Evolutionary conservation across 176 grass and related monocot genomes (phyloP).

Genomic region (Dactylis glomerata): DNA sequence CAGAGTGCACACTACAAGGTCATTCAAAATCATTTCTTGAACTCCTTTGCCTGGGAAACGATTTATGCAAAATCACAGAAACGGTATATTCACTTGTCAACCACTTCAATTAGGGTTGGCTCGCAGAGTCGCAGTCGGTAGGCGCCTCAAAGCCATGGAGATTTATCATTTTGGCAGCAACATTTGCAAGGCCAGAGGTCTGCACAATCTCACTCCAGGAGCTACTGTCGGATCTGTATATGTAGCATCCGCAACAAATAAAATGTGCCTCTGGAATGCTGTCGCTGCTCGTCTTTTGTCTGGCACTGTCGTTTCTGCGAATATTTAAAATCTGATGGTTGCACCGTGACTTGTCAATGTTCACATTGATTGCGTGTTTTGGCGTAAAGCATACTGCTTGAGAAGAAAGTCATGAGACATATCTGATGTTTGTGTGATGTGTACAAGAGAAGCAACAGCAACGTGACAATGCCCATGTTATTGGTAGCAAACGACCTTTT

Average conservation of each 20-base stretch:
- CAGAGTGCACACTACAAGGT: not conserved
- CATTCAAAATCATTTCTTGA: not conserved
- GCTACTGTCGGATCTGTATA: not conserved
- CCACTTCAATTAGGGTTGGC: not conserved
- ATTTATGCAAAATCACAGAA: not conserved
- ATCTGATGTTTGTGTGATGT: not conserved
- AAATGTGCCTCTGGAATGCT: constrained; percentile 1
- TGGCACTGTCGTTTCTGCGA: not conserved
- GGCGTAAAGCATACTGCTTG: not conserved
- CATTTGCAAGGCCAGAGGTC: too few species aligned
- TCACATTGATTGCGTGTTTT: not conserved
- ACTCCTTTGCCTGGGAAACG: not conserved
- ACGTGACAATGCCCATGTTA: not conserved
- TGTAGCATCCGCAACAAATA: constrained; percentile 15
- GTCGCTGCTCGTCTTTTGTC: not conserved
- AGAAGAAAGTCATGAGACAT: not conserved
- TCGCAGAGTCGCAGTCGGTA: too few species aligned
- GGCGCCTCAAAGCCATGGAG: too few species aligned
- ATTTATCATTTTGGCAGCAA: too few species aligned
- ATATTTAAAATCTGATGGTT: not conserved
- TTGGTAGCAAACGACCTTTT: not conserved
- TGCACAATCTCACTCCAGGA: too few species aligned
- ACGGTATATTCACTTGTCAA: not conserved
- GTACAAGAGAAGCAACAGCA: constrained; percentile 30
- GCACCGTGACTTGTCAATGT: not conserved